phyloP scores from a whole-genome alignment of 2,329 filamentous ascomycete species.

The Trichoderma sp. region DNA sequence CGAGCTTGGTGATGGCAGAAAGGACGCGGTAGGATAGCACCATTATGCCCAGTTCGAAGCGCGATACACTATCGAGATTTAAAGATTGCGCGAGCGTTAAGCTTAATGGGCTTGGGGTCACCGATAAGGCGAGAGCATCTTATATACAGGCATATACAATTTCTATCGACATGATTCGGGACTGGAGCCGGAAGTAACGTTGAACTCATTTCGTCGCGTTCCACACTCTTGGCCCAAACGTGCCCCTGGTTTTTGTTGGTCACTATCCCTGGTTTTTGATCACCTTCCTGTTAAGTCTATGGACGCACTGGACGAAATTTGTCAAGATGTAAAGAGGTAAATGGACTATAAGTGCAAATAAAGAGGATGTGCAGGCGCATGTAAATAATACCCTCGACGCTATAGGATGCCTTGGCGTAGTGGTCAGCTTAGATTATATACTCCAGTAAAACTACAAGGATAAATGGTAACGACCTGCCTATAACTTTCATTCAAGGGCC shows the following conservation, averaged over 20 bases:
- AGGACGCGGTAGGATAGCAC: conserved; percentile 5
- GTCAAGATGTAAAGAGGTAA: neutral
- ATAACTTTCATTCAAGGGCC: neutral
- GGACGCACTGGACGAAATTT: neutral
- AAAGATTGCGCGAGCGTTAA: neutral
- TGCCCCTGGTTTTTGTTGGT: neutral
- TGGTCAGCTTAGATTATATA: conserved; percentile 2
- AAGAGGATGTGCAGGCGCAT: neutral
- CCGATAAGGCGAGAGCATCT: neutral
- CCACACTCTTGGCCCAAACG: neutral
- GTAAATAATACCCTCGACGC: neutral
- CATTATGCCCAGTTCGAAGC: neutral
- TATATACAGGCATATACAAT: neutral
- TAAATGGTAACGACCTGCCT: conserved; percentile 16
- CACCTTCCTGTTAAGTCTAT: conserved; percentile 20
- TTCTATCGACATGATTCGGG: neutral
- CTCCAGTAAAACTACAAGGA: conserved; percentile 2
- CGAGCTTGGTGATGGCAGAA: neutral
- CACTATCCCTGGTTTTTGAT: neutral
- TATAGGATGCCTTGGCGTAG: neutral
- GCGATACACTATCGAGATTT: neutral
- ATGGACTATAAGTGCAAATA: neutral
- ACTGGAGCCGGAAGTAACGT: conserved; percentile 1
- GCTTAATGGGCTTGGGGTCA: neutral
- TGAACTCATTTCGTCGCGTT: neutral